Conservation (phyloP, 2,329 filamentous ascomycete species). For the Colletotrichum sp. region DNA sequence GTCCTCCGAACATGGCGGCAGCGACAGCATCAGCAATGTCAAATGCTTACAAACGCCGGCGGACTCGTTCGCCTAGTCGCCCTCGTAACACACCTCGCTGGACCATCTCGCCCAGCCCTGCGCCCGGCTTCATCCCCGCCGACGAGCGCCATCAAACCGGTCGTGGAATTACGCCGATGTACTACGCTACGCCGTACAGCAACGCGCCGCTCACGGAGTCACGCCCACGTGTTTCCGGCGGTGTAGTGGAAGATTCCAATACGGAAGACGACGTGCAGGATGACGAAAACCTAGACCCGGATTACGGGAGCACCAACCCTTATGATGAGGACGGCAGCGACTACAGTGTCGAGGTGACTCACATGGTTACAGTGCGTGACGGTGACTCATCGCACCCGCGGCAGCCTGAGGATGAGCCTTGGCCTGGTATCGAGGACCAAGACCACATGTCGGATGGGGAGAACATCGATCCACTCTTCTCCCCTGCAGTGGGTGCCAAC, state of each 20-base stretch:
- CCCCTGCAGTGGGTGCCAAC: slow-evolving; percentile 17
- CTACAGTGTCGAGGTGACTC: slow-evolving; percentile 30
- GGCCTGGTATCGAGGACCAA: slow-evolving; percentile 61
- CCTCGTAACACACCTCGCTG: slow-evolving; percentile 60
- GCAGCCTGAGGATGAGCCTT: slow-evolving; percentile 59
- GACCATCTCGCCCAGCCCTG: slow-evolving; percentile 54
- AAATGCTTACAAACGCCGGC: slow-evolving; percentile 47
- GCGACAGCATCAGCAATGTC: background rate
- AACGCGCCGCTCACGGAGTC: slow-evolving; percentile 56
- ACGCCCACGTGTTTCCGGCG: slow-evolving; percentile 26
- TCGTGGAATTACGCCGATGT: slow-evolving; percentile 61
- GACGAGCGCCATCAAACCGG: slow-evolving; percentile 37
- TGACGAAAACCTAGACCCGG: slow-evolving; percentile 30
- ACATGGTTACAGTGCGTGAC: slow-evolving; percentile 9
- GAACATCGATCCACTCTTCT: slow-evolving; percentile 50
- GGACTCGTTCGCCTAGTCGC: slow-evolving; percentile 62
- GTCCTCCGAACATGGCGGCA: slow-evolving; percentile 28
- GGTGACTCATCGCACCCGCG: slow-evolving; percentile 29
- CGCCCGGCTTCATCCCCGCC: slow-evolving; percentile 33
- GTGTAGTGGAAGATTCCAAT: slow-evolving; percentile 20
- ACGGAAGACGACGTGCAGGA: slow-evolving; percentile 33
- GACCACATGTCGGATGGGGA: slow-evolving; percentile 53
- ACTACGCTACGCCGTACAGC: slow-evolving; percentile 79
- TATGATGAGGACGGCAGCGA: slow-evolving; percentile 34
- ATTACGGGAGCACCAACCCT: slow-evolving; percentile 29